These are phyloP conservation scores for Nadsonia commutata DNA, from an alignment of 1,139 yeast genomes.

Conservation along the genomic window DNA sequence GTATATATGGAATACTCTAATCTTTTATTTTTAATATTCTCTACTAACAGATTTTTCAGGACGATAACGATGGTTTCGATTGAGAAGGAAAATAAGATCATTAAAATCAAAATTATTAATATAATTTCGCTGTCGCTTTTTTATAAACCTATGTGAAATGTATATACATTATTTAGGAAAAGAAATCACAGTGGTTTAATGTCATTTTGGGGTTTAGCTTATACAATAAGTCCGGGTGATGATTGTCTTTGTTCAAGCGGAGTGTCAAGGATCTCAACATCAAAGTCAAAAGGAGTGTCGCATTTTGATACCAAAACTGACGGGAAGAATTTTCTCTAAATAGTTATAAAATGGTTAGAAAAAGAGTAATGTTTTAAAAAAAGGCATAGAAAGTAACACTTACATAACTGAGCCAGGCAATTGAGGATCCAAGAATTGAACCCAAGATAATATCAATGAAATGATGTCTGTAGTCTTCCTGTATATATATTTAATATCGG, in stretches of 20 bases:
- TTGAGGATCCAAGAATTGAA: constrained; percentile 31
- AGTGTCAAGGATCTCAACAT: background rate
- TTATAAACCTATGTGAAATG: too few species aligned
- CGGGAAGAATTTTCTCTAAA: background rate
- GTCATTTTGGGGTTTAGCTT: background rate
- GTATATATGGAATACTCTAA: too few species aligned
- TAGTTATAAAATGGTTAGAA: background rate
- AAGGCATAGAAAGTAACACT: background rate
- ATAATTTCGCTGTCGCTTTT: too few species aligned
- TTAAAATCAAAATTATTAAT: too few species aligned
- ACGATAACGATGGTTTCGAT: background rate
- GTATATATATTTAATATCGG: constrained; percentile 35
- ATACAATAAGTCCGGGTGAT: background rate
- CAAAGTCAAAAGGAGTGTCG: background rate
- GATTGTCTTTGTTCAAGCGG: background rate
- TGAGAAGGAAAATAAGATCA: too few species aligned
- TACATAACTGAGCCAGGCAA: constrained; percentile 34
- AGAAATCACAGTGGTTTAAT: too few species aligned
- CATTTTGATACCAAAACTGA: background rate
- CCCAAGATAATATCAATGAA: constrained; percentile 55
- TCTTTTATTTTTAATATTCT: too few species aligned
- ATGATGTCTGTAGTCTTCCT: constrained; percentile 69
- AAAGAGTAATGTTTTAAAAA: background rate
- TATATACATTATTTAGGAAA: too few species aligned
- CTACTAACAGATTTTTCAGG: background rate